These are phyloP conservation scores for Boletus rubroflammeus DNA, from an alignment of 768 basidiomycete species.

Conservation along the genomic window DNA sequence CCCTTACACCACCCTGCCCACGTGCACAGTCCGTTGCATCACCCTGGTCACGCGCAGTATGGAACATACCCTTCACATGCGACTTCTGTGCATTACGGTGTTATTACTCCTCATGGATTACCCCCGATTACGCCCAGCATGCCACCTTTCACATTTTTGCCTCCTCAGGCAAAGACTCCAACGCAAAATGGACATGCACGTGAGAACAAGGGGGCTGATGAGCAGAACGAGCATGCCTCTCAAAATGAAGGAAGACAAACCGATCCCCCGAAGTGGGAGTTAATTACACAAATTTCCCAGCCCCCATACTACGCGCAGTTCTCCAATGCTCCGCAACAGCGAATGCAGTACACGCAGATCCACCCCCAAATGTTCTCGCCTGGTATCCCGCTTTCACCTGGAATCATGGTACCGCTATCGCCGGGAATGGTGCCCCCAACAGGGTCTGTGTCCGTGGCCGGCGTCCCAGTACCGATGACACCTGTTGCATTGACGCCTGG, in stretches of 20 bases:
- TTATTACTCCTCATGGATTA: slow-evolving; percentile 74
- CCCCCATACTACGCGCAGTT: slow-evolving; percentile 11
- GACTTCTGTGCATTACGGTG: slow-evolving; percentile 27
- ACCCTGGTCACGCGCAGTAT: slow-evolving; percentile 29
- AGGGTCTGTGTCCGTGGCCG: slow-evolving; percentile 20
- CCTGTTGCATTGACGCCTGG: slow-evolving; percentile 49
- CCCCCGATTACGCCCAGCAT: slow-evolving; percentile 96
- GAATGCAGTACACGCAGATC: slow-evolving; percentile 23
- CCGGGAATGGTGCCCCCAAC: slow-evolving; percentile 21
- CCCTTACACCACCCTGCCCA: slow-evolving; percentile 31
- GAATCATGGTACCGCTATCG: slow-evolving; percentile 28
- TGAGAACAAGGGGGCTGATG: slow-evolving; percentile 3
- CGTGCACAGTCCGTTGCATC: slow-evolving; percentile 32
- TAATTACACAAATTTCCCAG: slow-evolving; percentile 4
- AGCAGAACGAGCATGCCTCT: background rate
- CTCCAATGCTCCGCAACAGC: slow-evolving; percentile 15
- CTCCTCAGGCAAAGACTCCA: slow-evolving; percentile 38
- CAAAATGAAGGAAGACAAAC: slow-evolving; percentile 8
- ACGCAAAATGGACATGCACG: slow-evolving; percentile 17
- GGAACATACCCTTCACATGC: slow-evolving; percentile 23
- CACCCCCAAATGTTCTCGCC: slow-evolving; percentile 29
- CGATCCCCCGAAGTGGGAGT: slow-evolving; percentile 6
- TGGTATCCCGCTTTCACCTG: slow-evolving; percentile 31
- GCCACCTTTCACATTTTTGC: slow-evolving; percentile 88
- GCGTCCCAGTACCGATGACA: slow-evolving; percentile 25